Percentiles rank a stretch among this genome's conserved stretches.
phyloP scores from a whole-genome alignment of 306 rosid species.

The Astragalus glycyphyllos region DNA sequence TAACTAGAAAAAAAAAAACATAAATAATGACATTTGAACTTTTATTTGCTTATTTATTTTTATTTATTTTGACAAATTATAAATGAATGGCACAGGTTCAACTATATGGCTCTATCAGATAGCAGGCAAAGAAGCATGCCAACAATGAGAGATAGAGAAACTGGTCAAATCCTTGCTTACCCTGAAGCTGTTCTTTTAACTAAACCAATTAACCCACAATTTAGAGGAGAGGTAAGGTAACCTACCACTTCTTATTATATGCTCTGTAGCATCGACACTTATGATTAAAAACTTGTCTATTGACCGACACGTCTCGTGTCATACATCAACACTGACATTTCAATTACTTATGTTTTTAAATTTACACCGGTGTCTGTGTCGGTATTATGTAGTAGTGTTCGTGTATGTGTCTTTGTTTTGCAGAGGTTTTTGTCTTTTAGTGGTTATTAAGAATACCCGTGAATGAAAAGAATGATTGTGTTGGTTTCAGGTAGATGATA shows the following conservation, averaged over 20 bases:
- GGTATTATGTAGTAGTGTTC: no score
- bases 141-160: slow-evolving; percentile 54
- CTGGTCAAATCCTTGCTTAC: slow-evolving; percentile 60
- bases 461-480: slow-evolving; percentile 27
- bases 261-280: no score
- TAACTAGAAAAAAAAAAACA: slow-evolving; percentile 16
- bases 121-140: slow-evolving; percentile 74
- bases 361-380: no score
- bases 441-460: slow-evolving; percentile 9
- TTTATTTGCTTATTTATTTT: neutral
- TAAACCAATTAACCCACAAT: slow-evolving; percentile 48
- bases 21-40: neutral
- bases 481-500: slow-evolving; percentile 85
- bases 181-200: slow-evolving; percentile 79
- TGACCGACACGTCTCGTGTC: no score
- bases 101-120: slow-evolving; percentile 73
- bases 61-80: no score
- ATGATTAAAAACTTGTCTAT: no score
- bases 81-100: slow-evolving; percentile 51
- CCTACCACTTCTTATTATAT: no score
- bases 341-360: no score
- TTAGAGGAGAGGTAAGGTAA: slow-evolving; percentile 95
- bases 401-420: no score
- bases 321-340: no score
- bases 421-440: neutral